Base-by-base conservation (phyloP, 192 early-diverging fungal species). In the Piromyces finnis region DNA sequence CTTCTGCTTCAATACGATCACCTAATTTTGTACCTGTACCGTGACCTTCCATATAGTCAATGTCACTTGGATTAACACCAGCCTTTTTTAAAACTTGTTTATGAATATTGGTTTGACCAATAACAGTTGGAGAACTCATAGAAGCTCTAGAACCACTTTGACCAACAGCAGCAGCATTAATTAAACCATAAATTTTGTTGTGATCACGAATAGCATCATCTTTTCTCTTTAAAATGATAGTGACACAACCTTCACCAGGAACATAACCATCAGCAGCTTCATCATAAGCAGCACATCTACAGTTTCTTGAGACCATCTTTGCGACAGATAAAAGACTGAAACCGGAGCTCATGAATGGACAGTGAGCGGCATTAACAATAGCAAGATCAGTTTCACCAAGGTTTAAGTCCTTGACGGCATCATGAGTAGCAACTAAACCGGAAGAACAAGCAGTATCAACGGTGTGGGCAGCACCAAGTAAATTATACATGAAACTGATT, bases 371-470 rank as follows among this genome's bases (percentile, higher is more conserved):
- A 12, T 78, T 28, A 22, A 85, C 84, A 30, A 85, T 29, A 12
- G 84, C 84, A 77, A 85, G 84, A 35, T 83, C 81, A 77, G 77
- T 80, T n/a, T 85, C 85, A 28, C 84, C 84, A 78, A 30, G 22
- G 29, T 29, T 27, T 59, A 85, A 82, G 15, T 83, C 82, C 13
- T 85, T 29, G 7, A 85, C 29, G 22, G 84, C 84, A 39, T 81
- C 37, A 78, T 86, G 82, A 77, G 82, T 29, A 18, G 84, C 84
- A 29, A 81, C 83, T 14, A 30, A 77, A 78, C 82, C 78, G 37
- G 84, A 83, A 51, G 84, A 85, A 79, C 84, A 85, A 13, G 84
- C 84, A 30, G 81, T 85, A 78, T 85, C 84, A 77, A 84, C 29
- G 14, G 83, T 28, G 59, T 82, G 29, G 51, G 79, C 78, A 30